Evolutionary conservation across 75 land plant species (phyloP), one percentile per base, ranked within the genome.

Genomic region (Picea glauca): DNA sequence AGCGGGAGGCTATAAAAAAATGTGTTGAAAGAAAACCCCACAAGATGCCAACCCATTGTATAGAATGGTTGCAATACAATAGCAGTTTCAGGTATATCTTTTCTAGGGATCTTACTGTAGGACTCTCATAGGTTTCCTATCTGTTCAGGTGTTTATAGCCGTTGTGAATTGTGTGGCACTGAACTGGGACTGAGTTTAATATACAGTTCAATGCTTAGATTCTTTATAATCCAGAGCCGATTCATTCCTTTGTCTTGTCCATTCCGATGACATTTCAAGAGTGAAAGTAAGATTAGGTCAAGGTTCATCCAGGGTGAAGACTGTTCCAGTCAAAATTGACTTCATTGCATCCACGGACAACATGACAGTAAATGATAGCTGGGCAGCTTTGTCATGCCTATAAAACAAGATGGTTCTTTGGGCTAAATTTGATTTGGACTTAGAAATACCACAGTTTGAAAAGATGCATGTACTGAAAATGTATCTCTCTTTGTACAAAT

Each of bases 51-150:
- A 33, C 84, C 6, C 86, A 82, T 23, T 78, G 86, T 72, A 76
- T 85, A 17, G 84, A 82, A 60, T 85, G 84, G 84, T 35, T 82
- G 26, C 81, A 84, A 23, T 82, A 85, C 74, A 79, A 74, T 68
- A 64, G 75, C 59, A 78, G 58, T 65, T 85, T 85, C 26, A 76
- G 86, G 14, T 85, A 85, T 81, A 82, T 85, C 50, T 82, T 85
- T 74, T 70, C 74, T 63, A 64, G 9, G 40, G 84, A 85, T 60
- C 84, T 82, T 11, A 82, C 76, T 43, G 54, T 43, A 43, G 43
- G 50, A 23, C 73, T 43, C 26, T 9, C 54, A 70, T 70, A 43
- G n/a, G 18, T 43, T 43, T 46, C 54, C 43, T 35, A 46, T n/a
- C 26, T 70, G 18, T 6, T 15, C 20, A 2, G 40, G 43, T 66